Base-by-base conservation (phyloP, 371 early-diverging fungal species). In the Apophysomyces variabilis region DNA sequence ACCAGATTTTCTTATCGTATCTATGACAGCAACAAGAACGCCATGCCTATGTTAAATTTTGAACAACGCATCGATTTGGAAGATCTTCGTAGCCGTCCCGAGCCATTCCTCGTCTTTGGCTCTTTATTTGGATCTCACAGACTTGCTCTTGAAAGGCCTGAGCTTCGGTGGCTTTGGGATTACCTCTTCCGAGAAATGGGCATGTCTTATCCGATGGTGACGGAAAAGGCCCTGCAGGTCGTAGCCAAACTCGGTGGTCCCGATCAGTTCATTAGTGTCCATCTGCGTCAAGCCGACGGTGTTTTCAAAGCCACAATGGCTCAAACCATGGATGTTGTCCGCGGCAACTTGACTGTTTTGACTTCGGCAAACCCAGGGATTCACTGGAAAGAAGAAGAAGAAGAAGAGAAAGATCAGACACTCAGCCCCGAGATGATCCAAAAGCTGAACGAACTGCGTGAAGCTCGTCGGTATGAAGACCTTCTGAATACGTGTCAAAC, bases 261-360 rank as follows among this genome's bases (percentile, higher is more conserved):
- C 5, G 68, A 65, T 4, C 57, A 72, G 6, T 80, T 70, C 47
- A 43, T 71, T 0, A 73, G 76, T 45, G 68, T 74, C 26, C 81
- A 80, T 61, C 35, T 76, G 26, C 66, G 80, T 43, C 66, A 66
- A 21, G 79, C 76, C n/a, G 74, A 74, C 54, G 78, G 78, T 47
- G 59, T 67, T 1, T 76, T 76, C 60, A 64, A 65, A 37, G 60
- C 65, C 26, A 50, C 41, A 13, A 62, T 72, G 37, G 57, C 32
- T 1, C 60, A 70, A 54, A 76, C 76, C 0, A 66, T 68, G 18
- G 58, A 41, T 16, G 38, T 67, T 11, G 67, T 75, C 4, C 64
- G 62, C 8, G 32, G 54, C 54, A 50, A 50, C 54, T 21, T 50
- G 21, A 18, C 3, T 26, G 32, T 26, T 26, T 26, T 26, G 32